Evolutionary conservation across 1,284 basidiomycete species (phyloP).

Genomic region (Pseudozyma hubeiensis): DNA sequence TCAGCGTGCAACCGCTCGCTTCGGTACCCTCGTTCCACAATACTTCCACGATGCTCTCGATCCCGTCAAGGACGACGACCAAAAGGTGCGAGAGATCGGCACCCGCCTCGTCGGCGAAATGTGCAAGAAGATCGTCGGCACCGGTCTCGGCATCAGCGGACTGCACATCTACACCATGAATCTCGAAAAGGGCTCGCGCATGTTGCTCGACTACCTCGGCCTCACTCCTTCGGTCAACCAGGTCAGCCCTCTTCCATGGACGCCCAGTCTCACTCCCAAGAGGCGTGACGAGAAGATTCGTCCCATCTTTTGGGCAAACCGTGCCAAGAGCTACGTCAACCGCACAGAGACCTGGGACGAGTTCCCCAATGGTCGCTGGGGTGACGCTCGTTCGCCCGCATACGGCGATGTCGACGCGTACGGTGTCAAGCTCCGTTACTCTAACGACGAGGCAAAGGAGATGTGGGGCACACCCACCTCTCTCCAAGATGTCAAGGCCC

Average conservation of each 20-base stretch:
- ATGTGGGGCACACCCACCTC: slow-evolving; percentile 53
- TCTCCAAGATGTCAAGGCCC: slow-evolving; percentile 61
- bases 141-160: slow-evolving; percentile 62
- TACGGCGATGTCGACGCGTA: slow-evolving; percentile 98
- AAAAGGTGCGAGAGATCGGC: slow-evolving; percentile 60
- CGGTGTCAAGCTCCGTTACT: slow-evolving; percentile 74
- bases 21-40: slow-evolving; percentile 85
- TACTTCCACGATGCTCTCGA: slow-evolving; percentile 83
- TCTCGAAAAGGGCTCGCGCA: slow-evolving; percentile 66
- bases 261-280: slow-evolving; percentile 65
- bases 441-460: slow-evolving; percentile 78
- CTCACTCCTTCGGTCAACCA: slow-evolving; percentile 63
- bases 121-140: slow-evolving; percentile 64
- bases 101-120: slow-evolving; percentile 66
- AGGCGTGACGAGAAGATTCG: slow-evolving; percentile 67
- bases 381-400: slow-evolving; percentile 93
- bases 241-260: slow-evolving; percentile 66
- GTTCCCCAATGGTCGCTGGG: slow-evolving; percentile 98
- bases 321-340: slow-evolving; percentile 64
- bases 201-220: slow-evolving; percentile 67
- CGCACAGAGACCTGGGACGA: slow-evolving; percentile 83
- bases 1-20: slow-evolving; percentile 87
- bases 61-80: slow-evolving; percentile 79
- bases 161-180: slow-evolving; percentile 69
- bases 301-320: slow-evolving; percentile 69